Evolutionary conservation across 805 yeast species (phyloP).

Genomic region (Saturnispora galanensis): DNA sequence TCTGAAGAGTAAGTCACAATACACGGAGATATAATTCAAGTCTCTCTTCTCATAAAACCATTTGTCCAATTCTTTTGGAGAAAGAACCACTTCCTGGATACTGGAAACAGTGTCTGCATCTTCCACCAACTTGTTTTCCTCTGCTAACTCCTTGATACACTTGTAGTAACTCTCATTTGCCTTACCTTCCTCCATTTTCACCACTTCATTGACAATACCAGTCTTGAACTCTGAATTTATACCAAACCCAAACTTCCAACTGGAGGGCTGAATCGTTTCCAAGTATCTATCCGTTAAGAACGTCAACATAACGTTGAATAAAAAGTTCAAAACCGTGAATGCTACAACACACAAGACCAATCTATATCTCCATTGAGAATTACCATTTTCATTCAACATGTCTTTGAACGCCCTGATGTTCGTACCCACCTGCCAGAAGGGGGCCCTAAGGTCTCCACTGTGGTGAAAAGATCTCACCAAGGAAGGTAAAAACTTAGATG

Average conservation of each 20-base stretch:
- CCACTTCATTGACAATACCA: slow-evolving; percentile 32
- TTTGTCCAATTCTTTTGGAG: slow-evolving; percentile 17
- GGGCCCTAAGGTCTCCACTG: slow-evolving; percentile 13
- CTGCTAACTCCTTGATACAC: slow-evolving; percentile 25
- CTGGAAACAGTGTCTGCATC: slow-evolving; percentile 14
- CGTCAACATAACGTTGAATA: slow-evolving; percentile 28
- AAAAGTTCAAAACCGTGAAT: slow-evolving; percentile 31
- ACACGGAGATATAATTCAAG: slow-evolving; percentile 24
- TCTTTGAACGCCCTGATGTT: slow-evolving; percentile 19
- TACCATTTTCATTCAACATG: slow-evolving; percentile 27
- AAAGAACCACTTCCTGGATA: slow-evolving; percentile 16
- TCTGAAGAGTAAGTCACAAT: slow-evolving; percentile 31
- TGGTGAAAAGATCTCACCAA: slow-evolving; percentile 6
- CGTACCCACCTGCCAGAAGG: slow-evolving; percentile 27
- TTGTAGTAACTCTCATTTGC: slow-evolving; percentile 29
- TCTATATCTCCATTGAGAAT: slow-evolving; percentile 35
- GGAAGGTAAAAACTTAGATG: not conserved
- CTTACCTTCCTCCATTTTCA: slow-evolving; percentile 22
- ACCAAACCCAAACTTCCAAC: slow-evolving; percentile 23
- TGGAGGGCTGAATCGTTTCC: slow-evolving; percentile 19
- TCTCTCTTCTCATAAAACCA: slow-evolving; percentile 24
- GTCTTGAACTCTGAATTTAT: slow-evolving; percentile 24
- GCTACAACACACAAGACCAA: slow-evolving; percentile 33
- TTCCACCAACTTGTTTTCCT: slow-evolving; percentile 20
- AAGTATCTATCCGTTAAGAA: slow-evolving; percentile 25